Conservation (phyloP, 768 basidiomycete genomes). For the Podaxis carcinomalis region DNA sequence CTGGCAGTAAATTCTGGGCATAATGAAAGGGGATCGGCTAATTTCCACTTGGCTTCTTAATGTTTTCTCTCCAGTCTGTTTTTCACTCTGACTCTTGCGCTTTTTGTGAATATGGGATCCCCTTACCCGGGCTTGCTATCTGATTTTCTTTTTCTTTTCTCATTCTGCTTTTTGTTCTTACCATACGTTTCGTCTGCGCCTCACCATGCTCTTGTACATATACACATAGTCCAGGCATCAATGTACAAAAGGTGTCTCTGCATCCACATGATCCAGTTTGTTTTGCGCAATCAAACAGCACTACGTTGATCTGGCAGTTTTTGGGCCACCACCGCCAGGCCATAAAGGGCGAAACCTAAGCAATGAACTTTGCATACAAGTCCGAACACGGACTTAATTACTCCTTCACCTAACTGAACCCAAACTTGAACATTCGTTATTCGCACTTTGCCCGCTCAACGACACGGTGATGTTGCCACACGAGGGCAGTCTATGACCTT, state of each 20-base stretch:
- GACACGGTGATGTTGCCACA: too few species aligned
- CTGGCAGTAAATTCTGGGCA: conserved; percentile 44
- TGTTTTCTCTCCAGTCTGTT: background rate
- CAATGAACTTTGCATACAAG: too few species aligned
- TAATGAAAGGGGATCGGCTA: background rate
- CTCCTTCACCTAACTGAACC: too few species aligned
- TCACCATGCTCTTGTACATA: conserved; percentile 7
- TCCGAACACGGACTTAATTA: too few species aligned
- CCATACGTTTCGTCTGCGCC: background rate
- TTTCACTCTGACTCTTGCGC: background rate
- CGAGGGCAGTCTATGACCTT: too few species aligned
- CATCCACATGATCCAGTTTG: conserved; percentile 1
- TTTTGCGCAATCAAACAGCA: conserved; percentile 9
- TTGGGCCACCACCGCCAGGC: too few species aligned
- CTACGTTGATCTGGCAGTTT: too few species aligned
- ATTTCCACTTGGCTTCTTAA: background rate
- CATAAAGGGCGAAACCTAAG: too few species aligned
- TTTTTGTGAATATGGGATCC: conserved; percentile 3
- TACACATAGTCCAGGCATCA: conserved; percentile 9
- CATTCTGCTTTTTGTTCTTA: background rate
- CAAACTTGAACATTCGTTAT: too few species aligned
- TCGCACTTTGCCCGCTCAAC: too few species aligned
- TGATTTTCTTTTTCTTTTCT: conserved; percentile 1
- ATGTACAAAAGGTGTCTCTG: conserved; percentile 12
- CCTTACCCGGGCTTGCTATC: background rate